These are phyloP conservation scores for Eleusine indica DNA, from an alignment of 176 grass and related monocot species.

Conservation along the genomic window DNA sequence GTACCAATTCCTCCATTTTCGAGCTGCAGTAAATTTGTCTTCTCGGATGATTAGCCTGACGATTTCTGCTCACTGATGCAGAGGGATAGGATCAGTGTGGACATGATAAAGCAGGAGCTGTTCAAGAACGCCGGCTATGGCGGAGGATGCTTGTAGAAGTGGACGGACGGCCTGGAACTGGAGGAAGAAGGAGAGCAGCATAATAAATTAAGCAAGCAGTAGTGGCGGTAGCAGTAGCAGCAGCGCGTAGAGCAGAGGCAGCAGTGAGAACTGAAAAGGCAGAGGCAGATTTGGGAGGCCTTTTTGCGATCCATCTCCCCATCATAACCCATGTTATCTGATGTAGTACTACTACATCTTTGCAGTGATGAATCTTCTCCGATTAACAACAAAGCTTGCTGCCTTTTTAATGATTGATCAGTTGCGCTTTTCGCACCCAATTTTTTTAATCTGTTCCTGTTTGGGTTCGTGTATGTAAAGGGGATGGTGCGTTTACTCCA, in stretches of 20 bases:
- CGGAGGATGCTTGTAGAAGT: constrained; percentile 87
- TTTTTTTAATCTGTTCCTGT: neutral
- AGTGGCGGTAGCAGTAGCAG: constrained; percentile 34
- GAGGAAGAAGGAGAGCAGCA: neutral
- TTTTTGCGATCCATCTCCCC: constrained; percentile 41
- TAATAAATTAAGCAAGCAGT: constrained; percentile 32
- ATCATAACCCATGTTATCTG: constrained; percentile 29
- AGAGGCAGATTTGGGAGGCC: constrained; percentile 43
- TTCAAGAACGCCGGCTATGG: constrained; percentile 90
- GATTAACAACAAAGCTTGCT: constrained; percentile 48
- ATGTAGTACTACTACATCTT: neutral
- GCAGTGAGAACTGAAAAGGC: neutral
- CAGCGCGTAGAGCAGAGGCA: constrained; percentile 15
- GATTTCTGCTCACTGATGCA: constrained; percentile 42
- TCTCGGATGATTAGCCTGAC: no score
- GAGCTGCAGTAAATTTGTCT: no score
- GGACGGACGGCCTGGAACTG: neutral
- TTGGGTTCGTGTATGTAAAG: neutral
- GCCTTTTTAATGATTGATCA: constrained; percentile 47
- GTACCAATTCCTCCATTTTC: constrained; percentile 19
- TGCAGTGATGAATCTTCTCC: constrained; percentile 26
- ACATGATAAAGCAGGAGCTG: constrained; percentile 88
- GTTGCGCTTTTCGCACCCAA: neutral
- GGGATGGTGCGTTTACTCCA: neutral
- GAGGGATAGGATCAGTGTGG: constrained; percentile 65